phyloP scores from a whole-genome alignment of 495 filamentous ascomycete species.

The Annulohypoxylon moriforme region DNA sequence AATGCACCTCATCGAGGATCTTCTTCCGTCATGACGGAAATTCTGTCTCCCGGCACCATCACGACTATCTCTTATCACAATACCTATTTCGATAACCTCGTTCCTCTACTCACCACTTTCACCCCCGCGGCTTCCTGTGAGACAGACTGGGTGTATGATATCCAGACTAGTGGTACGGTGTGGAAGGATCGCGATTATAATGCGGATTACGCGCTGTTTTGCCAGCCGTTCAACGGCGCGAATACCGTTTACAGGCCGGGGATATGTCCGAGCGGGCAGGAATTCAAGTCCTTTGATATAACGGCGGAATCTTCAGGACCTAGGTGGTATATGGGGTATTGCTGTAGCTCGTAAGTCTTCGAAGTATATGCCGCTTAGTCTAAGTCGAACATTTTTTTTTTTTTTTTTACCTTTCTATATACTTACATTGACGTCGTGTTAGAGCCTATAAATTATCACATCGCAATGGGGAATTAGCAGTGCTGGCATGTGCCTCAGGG shows the following conservation, averaged over 20 bases:
- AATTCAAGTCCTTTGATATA: slow-evolving; percentile 19
- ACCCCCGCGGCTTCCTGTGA: slow-evolving; percentile 2
- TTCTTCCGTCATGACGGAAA: not conserved
- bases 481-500: slow-evolving; percentile 3
- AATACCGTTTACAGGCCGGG: slow-evolving; percentile 6
- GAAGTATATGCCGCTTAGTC: not conserved
- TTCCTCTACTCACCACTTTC: slow-evolving; percentile 10
- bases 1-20: too few species aligned
- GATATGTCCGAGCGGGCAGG: slow-evolving; percentile 13
- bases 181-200: slow-evolving; percentile 21
- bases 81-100: not conserved
- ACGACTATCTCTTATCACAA: not conserved
- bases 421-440: not conserved
- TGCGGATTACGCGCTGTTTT: not conserved
- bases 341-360: slow-evolving; percentile 22
- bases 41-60: not conserved
- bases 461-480: not conserved
- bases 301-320: not conserved
- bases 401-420: not conserved
- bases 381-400: too few species aligned
- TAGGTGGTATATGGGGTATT: slow-evolving; percentile 6
- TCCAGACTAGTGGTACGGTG: slow-evolving; percentile 1
- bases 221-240: slow-evolving; percentile 13
- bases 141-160: slow-evolving; percentile 16
- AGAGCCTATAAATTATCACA: slow-evolving; percentile 13